A percentile compares a stretch with the other conserved stretches of the same genome.
Evolutionary conservation across 352 stramenopile genomes (phyloP).

Genomic region (Vaucheria bursata): DNA sequence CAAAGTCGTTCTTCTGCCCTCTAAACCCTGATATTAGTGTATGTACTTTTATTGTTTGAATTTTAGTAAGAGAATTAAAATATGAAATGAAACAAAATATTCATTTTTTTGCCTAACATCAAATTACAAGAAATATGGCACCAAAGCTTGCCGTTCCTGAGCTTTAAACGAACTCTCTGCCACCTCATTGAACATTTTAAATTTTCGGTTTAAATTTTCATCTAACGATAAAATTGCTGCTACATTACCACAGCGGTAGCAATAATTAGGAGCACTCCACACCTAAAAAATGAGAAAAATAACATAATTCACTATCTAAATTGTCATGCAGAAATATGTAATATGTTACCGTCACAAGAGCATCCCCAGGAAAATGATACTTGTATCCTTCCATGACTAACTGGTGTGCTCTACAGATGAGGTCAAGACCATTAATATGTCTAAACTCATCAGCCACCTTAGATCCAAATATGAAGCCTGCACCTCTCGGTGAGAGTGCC

Average conservation of each 20-base stretch:
- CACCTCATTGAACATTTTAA: slow-evolving; percentile 49
- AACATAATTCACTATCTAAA: not conserved
- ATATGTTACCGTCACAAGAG: slow-evolving; percentile 81
- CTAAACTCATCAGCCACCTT: slow-evolving; percentile 65
- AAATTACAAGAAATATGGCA: slow-evolving; percentile 42
- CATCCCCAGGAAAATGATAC: slow-evolving; percentile 87
- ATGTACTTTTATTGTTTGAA: no score
- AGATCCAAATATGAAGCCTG: slow-evolving; percentile 52
- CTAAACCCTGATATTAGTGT: no score
- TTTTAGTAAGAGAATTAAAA: no score
- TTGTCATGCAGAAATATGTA: slow-evolving; percentile 9
- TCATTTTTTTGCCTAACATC: no score
- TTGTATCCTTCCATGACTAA: slow-evolving; percentile 84
- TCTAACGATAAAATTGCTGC: slow-evolving; percentile 90
- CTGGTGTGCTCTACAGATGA: slow-evolving; percentile 81
- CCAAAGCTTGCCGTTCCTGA: slow-evolving; percentile 37
- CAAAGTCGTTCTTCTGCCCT: no score
- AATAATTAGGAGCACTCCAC: slow-evolving; percentile 98
- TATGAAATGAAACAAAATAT: no score
- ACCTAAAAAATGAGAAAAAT: slow-evolving; percentile 19
- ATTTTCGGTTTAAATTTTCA: slow-evolving; percentile 54
- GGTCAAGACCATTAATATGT: slow-evolving; percentile 78
- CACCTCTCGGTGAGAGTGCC: slow-evolving; percentile 47
- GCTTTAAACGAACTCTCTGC: slow-evolving; percentile 44
- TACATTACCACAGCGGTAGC: slow-evolving; percentile 95